These are phyloP conservation scores for Exophiala viscosa DNA, from an alignment of 2,329 filamentous ascomycete species.

Conservation along the genomic window DNA sequence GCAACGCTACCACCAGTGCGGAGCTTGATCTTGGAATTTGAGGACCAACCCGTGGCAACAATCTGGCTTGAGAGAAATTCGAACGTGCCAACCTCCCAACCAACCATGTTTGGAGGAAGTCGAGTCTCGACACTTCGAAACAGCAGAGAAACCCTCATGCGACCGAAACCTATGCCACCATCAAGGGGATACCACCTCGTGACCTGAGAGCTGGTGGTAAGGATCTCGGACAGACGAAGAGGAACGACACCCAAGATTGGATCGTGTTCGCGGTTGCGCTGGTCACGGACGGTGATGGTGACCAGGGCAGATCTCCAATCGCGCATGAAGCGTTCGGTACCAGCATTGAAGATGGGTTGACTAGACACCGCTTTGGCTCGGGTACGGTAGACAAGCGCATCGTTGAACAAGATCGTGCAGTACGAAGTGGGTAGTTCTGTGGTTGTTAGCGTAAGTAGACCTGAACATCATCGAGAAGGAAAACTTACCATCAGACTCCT, in stretches of 20 bases:
- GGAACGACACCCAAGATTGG: conserved; percentile 91
- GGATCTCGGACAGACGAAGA: conserved; percentile 79
- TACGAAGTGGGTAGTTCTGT: conserved; percentile 78
- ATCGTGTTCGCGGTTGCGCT: conserved; percentile 85
- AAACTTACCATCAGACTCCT: conserved; percentile 59
- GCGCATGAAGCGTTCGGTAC: conserved; percentile 85
- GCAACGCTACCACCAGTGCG: conserved; percentile 81
- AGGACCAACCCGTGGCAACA: conserved; percentile 55
- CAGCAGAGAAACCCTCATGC: conserved; percentile 79
- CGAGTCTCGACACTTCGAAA: conserved; percentile 86
- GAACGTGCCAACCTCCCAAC: conserved; percentile 95
- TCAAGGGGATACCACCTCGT: conserved; percentile 96
- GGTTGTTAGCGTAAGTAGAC: conserved; percentile 1
- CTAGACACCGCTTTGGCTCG: conserved; percentile 88
- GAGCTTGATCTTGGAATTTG: conserved; percentile 65
- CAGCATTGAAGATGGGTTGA: conserved; percentile 95
- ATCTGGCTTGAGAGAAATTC: conserved; percentile 75
- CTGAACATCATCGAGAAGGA: not conserved
- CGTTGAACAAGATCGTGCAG: conserved; percentile 65
- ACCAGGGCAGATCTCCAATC: conserved; percentile 88
- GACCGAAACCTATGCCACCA: conserved; percentile 87
- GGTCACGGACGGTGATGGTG: conserved; percentile 83
- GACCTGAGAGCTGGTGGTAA: conserved; percentile 79
- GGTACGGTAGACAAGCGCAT: conserved; percentile 72
- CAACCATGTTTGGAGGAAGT: conserved; percentile 77